Percentiles rank a stretch among this genome's conserved stretches.
These are phyloP conservation scores for Hondaea fermentalgiana DNA, from an alignment of 108 stramenopile species.

Conservation along the genomic window DNA sequence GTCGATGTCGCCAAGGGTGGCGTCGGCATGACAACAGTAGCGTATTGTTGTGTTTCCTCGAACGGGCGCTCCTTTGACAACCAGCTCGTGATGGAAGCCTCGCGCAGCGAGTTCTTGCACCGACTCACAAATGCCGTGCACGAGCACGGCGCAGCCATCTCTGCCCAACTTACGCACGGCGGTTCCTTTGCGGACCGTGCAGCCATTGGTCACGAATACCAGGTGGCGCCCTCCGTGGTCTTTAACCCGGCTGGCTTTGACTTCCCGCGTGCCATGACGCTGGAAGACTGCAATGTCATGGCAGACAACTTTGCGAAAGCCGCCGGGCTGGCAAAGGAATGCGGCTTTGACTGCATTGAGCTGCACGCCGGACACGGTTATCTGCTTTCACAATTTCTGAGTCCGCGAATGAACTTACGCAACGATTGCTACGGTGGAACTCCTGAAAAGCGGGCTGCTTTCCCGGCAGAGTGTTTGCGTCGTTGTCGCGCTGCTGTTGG, in stretches of 20 bases:
- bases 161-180: neutral
- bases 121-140: neutral
- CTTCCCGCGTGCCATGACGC: constrained; percentile 38
- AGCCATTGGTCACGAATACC: neutral
- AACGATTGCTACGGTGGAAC: constrained; percentile 51
- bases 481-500: neutral
- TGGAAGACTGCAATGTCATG: constrained; percentile 42
- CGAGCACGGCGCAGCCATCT: neutral
- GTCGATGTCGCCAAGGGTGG: neutral
- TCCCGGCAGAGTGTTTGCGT: neutral
- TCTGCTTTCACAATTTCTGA: constrained; percentile 51
- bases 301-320: constrained; percentile 40
- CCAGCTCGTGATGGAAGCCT: neutral
- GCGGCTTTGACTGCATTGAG: constrained; percentile 59
- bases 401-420: constrained; percentile 39
- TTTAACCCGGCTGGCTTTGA: neutral
- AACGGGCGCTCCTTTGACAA: neutral
- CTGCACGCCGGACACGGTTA: constrained; percentile 61
- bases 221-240: neutral
- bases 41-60: neutral
- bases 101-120: neutral
- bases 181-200: neutral
- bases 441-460: neutral
- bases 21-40: constrained; percentile 7
- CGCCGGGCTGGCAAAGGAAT: constrained; percentile 33